These are phyloP conservation scores for Kwoniella sp. DNA, from an alignment of 768 basidiomycete genomes.

Conservation along the genomic window DNA sequence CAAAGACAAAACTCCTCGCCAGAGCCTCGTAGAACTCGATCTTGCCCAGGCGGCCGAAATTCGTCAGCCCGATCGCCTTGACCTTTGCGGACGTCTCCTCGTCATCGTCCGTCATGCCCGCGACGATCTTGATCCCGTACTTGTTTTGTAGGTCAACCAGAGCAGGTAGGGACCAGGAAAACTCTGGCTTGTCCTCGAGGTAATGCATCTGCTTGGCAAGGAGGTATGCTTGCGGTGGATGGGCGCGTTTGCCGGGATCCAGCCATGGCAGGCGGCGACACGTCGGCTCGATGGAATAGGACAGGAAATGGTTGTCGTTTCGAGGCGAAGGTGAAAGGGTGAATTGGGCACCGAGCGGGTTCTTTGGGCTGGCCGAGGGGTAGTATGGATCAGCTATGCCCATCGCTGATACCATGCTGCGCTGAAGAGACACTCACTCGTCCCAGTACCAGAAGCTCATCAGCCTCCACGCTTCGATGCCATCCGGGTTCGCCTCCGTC, in stretches of 20 bases:
- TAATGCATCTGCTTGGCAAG: slow-evolving; percentile 40
- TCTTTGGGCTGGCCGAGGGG: slow-evolving; percentile 14
- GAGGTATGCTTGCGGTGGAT: slow-evolving; percentile 33
- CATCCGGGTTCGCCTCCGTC: slow-evolving; percentile 21
- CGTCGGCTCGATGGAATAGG: slow-evolving; percentile 40
- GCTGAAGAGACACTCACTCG: slow-evolving; percentile 31
- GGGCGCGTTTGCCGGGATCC: neutral
- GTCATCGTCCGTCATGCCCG: slow-evolving; percentile 37
- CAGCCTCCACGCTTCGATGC: slow-evolving; percentile 37
- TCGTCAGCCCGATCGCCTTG: slow-evolving; percentile 20
- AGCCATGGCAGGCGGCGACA: slow-evolving; percentile 27
- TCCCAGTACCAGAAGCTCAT: slow-evolving; percentile 42
- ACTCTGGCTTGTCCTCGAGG: slow-evolving; percentile 17
- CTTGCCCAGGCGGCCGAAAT: slow-evolving; percentile 34
- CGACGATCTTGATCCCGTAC: slow-evolving; percentile 22
- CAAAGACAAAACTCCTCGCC: slow-evolving; percentile 28
- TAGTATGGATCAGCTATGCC: neutral
- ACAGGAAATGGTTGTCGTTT: slow-evolving; percentile 33
- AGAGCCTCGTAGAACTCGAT: slow-evolving; percentile 32
- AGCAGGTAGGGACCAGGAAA: slow-evolving; percentile 30
- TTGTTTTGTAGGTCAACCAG: slow-evolving; percentile 15
- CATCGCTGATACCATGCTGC: neutral
- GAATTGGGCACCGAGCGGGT: slow-evolving; percentile 35
- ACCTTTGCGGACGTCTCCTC: slow-evolving; percentile 9
- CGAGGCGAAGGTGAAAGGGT: slow-evolving; percentile 37